Conservation (phyloP, 2,329 filamentous ascomycete species). For the Epicoccum nigrum region DNA sequence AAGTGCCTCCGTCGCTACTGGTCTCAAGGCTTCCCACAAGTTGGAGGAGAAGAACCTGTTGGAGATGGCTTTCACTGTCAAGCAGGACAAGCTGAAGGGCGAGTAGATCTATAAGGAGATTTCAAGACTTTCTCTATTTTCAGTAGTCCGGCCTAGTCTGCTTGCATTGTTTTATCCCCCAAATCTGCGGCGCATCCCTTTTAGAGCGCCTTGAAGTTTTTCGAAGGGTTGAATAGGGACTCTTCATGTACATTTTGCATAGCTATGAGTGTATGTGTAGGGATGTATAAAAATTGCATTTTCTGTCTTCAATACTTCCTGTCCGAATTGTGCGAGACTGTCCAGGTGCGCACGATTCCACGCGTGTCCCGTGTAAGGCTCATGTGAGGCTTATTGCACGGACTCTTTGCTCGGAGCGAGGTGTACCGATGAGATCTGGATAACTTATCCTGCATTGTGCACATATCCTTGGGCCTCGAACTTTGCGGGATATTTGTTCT, state of each 20-base stretch:
- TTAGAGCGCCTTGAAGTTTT: constrained; percentile 10
- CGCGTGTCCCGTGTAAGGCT: not conserved
- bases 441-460: constrained; percentile 5
- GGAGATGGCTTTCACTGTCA: constrained; percentile 66
- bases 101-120: constrained; percentile 52
- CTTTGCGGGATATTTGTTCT: constrained; percentile 15
- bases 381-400: constrained; percentile 2
- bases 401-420: constrained; percentile 16
- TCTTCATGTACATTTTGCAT: constrained; percentile 39
- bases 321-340: too few relatives aligned
- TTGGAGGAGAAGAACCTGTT: constrained; percentile 92
- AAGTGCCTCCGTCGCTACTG: constrained; percentile 91
- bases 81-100: constrained; percentile 70
- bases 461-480: constrained; percentile 2
- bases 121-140: constrained; percentile 7
- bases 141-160: constrained; percentile 17
- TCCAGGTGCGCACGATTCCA: too few relatives aligned
- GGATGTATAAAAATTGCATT: constrained; percentile 35
- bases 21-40: constrained; percentile 83
- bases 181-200: constrained; percentile 14
- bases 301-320: constrained; percentile 13
- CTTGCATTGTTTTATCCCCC: constrained; percentile 27
- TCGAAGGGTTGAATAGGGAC: constrained; percentile 21
- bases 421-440: constrained; percentile 17
- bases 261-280: constrained; percentile 39